A percentile compares a stretch with the other conserved stretches of the same genome.
Conservation (phyloP, 768 basidiomycete species). For the Amanita jacksonii region DNA sequence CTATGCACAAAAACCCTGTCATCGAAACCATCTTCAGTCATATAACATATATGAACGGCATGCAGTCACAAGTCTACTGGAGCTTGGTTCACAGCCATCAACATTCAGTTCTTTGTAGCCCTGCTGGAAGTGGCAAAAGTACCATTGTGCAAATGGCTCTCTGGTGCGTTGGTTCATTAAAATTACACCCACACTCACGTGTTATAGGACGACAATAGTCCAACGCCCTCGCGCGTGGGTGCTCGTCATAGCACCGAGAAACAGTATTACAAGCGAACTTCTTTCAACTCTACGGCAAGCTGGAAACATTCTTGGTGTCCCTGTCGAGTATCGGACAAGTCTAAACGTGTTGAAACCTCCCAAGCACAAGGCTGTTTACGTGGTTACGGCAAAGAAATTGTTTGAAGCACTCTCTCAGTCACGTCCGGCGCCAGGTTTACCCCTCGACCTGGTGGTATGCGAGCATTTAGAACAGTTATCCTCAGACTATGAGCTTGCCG, state of each 20-base stretch:
- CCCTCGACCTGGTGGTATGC: slow-evolving; percentile 60
- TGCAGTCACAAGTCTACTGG: slow-evolving; percentile 91
- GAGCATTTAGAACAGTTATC: slow-evolving; percentile 84
- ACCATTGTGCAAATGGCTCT: slow-evolving; percentile 56
- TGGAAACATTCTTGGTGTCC: slow-evolving; percentile 29
- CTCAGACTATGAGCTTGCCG: slow-evolving; percentile 67
- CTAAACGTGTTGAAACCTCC: slow-evolving; percentile 26
- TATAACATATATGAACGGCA: slow-evolving; percentile 58
- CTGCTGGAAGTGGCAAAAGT: slow-evolving; percentile 76
- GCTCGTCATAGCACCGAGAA: slow-evolving; percentile 54
- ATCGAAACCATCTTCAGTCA: slow-evolving; percentile 38
- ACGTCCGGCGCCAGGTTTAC: slow-evolving; percentile 19
- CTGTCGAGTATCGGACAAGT: slow-evolving; percentile 25
- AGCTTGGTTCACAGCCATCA: slow-evolving; percentile 53
- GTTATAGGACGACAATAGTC: slow-evolving; percentile 44
- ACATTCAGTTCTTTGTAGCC: slow-evolving; percentile 70
- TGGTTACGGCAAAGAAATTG: slow-evolving; percentile 47
- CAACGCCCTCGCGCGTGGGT: slow-evolving; percentile 39
- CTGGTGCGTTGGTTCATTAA: slow-evolving; percentile 43
- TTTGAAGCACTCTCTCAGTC: slow-evolving; percentile 31
- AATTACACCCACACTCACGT: neutral
- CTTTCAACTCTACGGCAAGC: slow-evolving; percentile 40
- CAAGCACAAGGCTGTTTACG: slow-evolving; percentile 36
- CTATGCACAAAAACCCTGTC: slow-evolving; percentile 35
- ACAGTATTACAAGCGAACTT: slow-evolving; percentile 46